Percentiles rank a stretch among this genome's conserved stretches.
phyloP scores from a whole-genome alignment of 768 basidiomycete genomes.

The Termitomyces sp. region DNA sequence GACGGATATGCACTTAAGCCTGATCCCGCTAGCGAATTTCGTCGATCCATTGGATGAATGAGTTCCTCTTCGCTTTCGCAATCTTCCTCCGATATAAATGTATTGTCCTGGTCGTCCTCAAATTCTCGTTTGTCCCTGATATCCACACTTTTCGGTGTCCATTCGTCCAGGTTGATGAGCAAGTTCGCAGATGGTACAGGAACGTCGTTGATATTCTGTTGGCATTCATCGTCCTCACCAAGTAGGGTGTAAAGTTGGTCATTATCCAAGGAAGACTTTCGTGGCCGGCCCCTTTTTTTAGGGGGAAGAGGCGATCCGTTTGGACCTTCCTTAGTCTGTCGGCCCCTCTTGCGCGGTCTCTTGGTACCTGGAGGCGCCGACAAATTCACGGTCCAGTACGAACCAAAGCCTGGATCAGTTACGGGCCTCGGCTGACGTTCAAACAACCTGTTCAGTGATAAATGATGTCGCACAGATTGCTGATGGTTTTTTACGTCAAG shows the following conservation, averaged over 20 bases:
- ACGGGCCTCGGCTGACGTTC: slow-evolving; percentile 80
- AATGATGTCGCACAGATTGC: slow-evolving; percentile 88
- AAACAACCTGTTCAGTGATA: slow-evolving; percentile 79
- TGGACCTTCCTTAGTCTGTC: slow-evolving; percentile 44
- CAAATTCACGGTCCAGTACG: slow-evolving; percentile 89
- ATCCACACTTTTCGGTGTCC: neutral
- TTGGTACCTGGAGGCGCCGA: slow-evolving; percentile 84
- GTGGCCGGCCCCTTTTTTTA: slow-evolving; percentile 41
- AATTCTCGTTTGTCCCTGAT: slow-evolving; percentile 10
- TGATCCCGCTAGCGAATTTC: slow-evolving; percentile 27
- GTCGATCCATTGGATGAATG: slow-evolving; percentile 40
- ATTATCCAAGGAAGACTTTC: slow-evolving; percentile 22
- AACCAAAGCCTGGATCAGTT: slow-evolving; percentile 83
- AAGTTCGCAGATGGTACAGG: slow-evolving; percentile 1
- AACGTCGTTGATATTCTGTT: slow-evolving; percentile 2
- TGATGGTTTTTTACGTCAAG: slow-evolving; percentile 25
- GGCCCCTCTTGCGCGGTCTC: slow-evolving; percentile 77
- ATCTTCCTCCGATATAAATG: slow-evolving; percentile 39
- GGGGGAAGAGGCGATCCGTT: slow-evolving; percentile 19
- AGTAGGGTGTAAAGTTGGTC: slow-evolving; percentile 6
- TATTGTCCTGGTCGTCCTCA: slow-evolving; percentile 14
- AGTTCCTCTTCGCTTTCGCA: slow-evolving; percentile 72
- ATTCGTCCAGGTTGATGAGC: neutral
- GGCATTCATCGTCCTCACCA: slow-evolving; percentile 19
- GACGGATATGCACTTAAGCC: slow-evolving; percentile 33